Evolutionary conservation across 164 flowering plant species (phyloP), one percentile per base, ranked within the genome.

Genomic region (Litsea cubeba): DNA sequence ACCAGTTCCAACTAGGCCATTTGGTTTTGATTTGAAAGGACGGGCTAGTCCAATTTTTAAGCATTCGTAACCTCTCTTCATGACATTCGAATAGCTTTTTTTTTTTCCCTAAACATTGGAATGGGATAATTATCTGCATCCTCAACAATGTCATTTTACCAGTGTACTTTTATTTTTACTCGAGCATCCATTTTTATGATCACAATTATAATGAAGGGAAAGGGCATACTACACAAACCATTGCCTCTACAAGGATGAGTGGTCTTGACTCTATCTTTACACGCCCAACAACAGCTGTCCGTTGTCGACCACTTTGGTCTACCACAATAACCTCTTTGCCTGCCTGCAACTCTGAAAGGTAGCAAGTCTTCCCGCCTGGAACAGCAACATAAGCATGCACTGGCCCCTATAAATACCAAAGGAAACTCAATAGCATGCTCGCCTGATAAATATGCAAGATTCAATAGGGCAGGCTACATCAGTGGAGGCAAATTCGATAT

Each of bases 221-320:
- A 30, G 20, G 10, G 17, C 50, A 28, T 50, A 65, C 23, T 22
- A 14, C 3, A 72, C 80, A 80, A 69, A 92, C 97, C 97, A 91
- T 90, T 62, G 97, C 96, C 83, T 92, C 92, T 30, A 92, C 89
- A 65, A 94, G 89, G 68, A 94, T 83, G 69, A 94, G 85, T 15
- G 90, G 97, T 72, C 98, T 79, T 63, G 89, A 87, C 82, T 94
- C 98, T 66, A 94, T 92, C 87, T 94, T 94, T 58, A 94, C 91
- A 40, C 98, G 94, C 26, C 98, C 96, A 75, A 92, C 89, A 72
- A 92, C 76, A 62, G 93, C 91, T 65, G 90, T 88, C 75, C 98
- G 82, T 82, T 90, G 93, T 24, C 50, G 68, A 28, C 98, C 98
- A 25, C 60, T 76, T 78, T 87, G 93, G 76, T 91, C 89, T 70